Base-by-base conservation (phyloP, 108 stramenopile species). In the Schizochytrium sp. region DNA sequence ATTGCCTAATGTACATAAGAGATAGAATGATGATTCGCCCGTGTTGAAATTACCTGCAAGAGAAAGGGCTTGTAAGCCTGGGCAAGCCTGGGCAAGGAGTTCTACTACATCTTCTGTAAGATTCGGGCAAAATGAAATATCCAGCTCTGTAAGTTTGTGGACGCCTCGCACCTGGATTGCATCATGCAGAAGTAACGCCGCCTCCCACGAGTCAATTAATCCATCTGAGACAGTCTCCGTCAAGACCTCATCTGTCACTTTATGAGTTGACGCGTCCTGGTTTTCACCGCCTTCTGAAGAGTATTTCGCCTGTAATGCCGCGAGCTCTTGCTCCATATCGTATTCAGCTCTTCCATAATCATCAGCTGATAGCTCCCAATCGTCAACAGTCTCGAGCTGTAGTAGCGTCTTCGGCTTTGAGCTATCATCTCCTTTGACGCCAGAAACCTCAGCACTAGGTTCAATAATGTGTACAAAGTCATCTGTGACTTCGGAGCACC, bases 381-480 rank as follows among this genome's bases (percentile, higher is more conserved):
- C 28, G 28, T 28, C 28, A 28, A 28, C 28, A 28, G 28, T 28
- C 28, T 28, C 28, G 28, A 28, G 28, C 0, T 15, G 64, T 8
- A 15, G 64, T 44, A 15, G 10, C 57, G 57, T 58, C 57, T 17
- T 58, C 57, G 57, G 57, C 0, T 17, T 69, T 44, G 12, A 69
- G 64, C 64, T 69, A 44, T 8, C 2, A n/a, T n/a, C 59, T 60
- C 19, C 19, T 60, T n/a, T 1, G 64, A 69, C 64, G 12, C 12
- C 64, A 7, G 19, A 38, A 1, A 8, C 44, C 28, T 69, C 64
- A 0, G 28, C 64, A 44, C 8, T 44, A 44, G 64, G 64, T 44
- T 69, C 64, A 15, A 69, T 69, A 12, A 69, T 69, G 10, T 69
- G 64, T 38, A 69, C 64, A 69, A 69, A 69, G 64, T 69, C 64